A percentile compares a stretch with the other conserved stretches of the same genome.
phyloP scores from a whole-genome alignment of 164 flowering plant species.

The Hamamelis virginiana region DNA sequence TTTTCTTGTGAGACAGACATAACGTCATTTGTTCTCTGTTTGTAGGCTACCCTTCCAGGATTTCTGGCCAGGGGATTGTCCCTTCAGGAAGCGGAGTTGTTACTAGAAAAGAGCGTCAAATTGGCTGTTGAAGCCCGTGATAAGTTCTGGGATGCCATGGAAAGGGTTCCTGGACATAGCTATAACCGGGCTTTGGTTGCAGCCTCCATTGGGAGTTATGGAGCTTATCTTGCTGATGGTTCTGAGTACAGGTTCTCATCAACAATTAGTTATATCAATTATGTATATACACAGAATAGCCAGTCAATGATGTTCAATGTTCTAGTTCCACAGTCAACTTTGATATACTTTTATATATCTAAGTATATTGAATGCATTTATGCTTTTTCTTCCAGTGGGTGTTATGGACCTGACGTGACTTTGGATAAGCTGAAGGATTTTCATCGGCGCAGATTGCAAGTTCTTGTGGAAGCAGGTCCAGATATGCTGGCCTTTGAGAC shows the following conservation, averaged over 20 bases:
- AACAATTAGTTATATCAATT: neutral
- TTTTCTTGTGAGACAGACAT: neutral
- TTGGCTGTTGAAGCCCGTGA: slow-evolving; percentile 83
- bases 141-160: slow-evolving; percentile 53
- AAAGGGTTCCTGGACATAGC: slow-evolving; percentile 22
- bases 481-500: slow-evolving; percentile 93
- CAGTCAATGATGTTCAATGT: neutral
- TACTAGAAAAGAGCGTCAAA: slow-evolving; percentile 64
- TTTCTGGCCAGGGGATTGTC: slow-evolving; percentile 75
- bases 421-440: slow-evolving; percentile 83
- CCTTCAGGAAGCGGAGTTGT: slow-evolving; percentile 53
- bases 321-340: neutral
- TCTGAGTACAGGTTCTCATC: slow-evolving; percentile 79
- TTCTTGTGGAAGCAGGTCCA: slow-evolving; percentile 75
- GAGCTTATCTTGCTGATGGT: slow-evolving; percentile 98
- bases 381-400: slow-evolving; percentile 48
- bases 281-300: neutral
- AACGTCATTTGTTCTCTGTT: neutral
- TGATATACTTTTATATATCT: neutral
- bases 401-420: slow-evolving; percentile 59
- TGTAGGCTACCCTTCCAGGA: slow-evolving; percentile 84
- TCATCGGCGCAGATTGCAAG: slow-evolving; percentile 75
- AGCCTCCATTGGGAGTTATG: slow-evolving; percentile 95
- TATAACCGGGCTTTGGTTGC: slow-evolving; percentile 77
- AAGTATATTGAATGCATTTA: neutral